Conservation (phyloP, 495 filamentous ascomycete genomes). For the Penicillium simplicissimum region DNA sequence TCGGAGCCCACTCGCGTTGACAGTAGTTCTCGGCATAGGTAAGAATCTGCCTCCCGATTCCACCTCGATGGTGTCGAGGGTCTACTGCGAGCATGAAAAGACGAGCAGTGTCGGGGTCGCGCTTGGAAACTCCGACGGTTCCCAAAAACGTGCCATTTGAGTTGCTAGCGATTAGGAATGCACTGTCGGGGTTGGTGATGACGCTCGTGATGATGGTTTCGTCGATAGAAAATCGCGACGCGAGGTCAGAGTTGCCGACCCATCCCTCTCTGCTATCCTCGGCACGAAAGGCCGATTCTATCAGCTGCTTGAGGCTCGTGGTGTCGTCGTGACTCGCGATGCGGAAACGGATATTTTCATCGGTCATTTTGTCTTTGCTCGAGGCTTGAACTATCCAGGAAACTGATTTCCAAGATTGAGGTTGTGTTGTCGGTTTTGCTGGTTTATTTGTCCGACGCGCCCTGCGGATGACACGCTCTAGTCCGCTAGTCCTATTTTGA, state of each 20-base stretch:
- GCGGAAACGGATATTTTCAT: conserved; percentile 29
- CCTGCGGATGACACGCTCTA: neutral
- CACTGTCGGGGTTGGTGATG: conserved; percentile 40
- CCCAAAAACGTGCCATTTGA: conserved; percentile 26
- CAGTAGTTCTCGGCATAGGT: conserved; percentile 42
- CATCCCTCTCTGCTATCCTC: conserved; percentile 38
- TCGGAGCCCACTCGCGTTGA: conserved; percentile 29
- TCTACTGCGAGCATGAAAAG: conserved; percentile 47
- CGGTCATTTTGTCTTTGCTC: conserved; percentile 1
- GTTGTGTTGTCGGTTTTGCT: neutral
- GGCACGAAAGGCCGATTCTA: conserved; percentile 46
- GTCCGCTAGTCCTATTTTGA: neutral
- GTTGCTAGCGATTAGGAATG: conserved; percentile 36
- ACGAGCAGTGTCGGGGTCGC: conserved; percentile 26
- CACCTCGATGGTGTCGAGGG: conserved; percentile 35
- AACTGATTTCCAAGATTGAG: neutral
- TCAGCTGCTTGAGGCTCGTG: conserved; percentile 29
- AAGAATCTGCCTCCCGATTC: conserved; percentile 42
- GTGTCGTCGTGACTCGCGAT: conserved; percentile 33
- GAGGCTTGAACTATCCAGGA: neutral
- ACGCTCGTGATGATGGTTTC: conserved; percentile 32
- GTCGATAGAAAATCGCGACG: conserved; percentile 32
- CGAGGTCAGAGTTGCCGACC: conserved; percentile 40
- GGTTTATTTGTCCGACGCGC: neutral
- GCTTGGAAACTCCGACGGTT: conserved; percentile 36